Percentiles rank a stretch among this genome's conserved stretches.
These are phyloP conservation scores for Hevea brasiliensis DNA, from an alignment of 345 rosid genomes.

Conservation along the genomic window DNA sequence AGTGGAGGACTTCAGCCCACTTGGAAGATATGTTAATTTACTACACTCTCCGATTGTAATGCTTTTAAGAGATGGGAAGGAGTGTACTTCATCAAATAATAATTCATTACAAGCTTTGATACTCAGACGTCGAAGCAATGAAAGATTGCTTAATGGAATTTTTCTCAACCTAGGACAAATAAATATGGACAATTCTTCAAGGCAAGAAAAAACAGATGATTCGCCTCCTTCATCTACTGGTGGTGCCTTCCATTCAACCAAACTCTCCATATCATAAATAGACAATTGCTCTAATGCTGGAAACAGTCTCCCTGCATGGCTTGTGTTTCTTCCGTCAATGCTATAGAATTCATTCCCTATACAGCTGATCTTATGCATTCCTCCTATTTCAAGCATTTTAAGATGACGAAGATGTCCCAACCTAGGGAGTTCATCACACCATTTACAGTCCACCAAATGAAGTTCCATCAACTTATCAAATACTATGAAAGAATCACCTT, in stretches of 20 bases:
- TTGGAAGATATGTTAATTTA: too few species aligned
- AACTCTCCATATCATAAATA: not conserved
- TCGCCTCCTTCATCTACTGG: too few species aligned
- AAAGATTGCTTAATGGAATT: not conserved
- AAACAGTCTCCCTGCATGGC: not conserved
- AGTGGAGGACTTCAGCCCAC: too few species aligned
- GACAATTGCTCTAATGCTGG: conserved; percentile 15
- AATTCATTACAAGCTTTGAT: not conserved
- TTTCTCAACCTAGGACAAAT: not conserved
- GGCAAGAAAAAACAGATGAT: conserved; percentile 13
- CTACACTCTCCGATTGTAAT: too few species aligned
- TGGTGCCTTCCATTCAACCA: too few species aligned
- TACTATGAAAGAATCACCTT: not conserved
- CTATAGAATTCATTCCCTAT: conserved; percentile 9
- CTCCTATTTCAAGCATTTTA: conserved; percentile 1
- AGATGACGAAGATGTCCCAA: conserved; percentile 23
- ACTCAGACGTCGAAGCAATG: not conserved
- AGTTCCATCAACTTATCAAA: conserved; percentile 15
- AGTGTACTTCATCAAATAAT: too few species aligned
- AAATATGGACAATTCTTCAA: not conserved
- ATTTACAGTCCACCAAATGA: conserved; percentile 4
- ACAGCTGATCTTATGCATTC: not conserved
- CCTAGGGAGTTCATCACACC: conserved; percentile 14
- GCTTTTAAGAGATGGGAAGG: too few species aligned
- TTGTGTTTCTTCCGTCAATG: not conserved